Percentiles rank a stretch among this genome's conserved stretches.
Evolutionary conservation across 805 yeast genomes (phyloP).

Genomic region (Schwanniomyces yamadae): DNA sequence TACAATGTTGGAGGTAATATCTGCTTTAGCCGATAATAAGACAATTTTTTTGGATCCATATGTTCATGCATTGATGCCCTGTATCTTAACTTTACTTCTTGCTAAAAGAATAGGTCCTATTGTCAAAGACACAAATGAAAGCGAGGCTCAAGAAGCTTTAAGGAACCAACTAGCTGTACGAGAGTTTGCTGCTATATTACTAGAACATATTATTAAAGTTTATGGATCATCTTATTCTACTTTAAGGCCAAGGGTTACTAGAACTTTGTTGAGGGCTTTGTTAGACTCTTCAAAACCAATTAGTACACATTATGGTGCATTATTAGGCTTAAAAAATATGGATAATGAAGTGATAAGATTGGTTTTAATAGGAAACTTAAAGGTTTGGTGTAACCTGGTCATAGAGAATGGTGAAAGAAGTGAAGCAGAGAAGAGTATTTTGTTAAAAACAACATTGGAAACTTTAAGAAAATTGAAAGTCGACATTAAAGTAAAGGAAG

Average conservation of each 20-base stretch:
- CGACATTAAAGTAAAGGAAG: conserved; percentile 20
- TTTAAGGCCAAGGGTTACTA: conserved; percentile 86
- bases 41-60: conserved; percentile 92
- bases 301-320: conserved; percentile 91
- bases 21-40: conserved; percentile 77
- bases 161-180: conserved; percentile 60
- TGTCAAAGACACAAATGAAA: conserved; percentile 35
- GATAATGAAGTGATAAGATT: conserved; percentile 89
- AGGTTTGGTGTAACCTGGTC: conserved; percentile 72
- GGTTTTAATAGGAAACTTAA: conserved; percentile 77
- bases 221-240: conserved; percentile 88
- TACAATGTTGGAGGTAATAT: conserved; percentile 86
- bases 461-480: conserved; percentile 51
- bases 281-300: conserved; percentile 78
- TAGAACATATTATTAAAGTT: conserved; percentile 72
- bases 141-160: conserved; percentile 26
- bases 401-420: conserved; percentile 42
- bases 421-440: conserved; percentile 44
- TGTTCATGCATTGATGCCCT: conserved; percentile 96
- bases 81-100: conserved; percentile 80
- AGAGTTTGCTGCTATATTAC: conserved; percentile 81
- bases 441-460: conserved; percentile 50
- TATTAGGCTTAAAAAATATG: conserved; percentile 76
- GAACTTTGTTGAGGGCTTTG: conserved; percentile 89
- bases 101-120: conserved; percentile 82